Evolutionary conservation across 768 basidiomycete genomes (phyloP).

Genomic region (Hydnomerulius pinastri): DNA sequence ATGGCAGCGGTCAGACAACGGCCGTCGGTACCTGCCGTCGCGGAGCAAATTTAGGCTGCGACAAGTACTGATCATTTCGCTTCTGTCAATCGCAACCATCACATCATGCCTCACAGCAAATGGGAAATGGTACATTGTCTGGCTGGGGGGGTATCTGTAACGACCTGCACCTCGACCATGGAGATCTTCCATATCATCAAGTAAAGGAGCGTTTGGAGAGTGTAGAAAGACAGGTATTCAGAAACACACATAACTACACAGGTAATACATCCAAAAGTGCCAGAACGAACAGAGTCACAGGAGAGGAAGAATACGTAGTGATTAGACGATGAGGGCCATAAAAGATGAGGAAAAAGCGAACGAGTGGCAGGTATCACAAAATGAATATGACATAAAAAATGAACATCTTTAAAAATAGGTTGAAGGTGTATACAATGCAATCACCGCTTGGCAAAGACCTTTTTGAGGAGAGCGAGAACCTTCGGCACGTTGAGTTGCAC

Average conservation of each 20-base stretch:
- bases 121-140: too few species aligned
- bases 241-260: slow-evolving; percentile 40
- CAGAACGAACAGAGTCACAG: slow-evolving; percentile 31
- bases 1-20: neutral
- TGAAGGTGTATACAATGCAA: slow-evolving; percentile 10
- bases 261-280: slow-evolving; percentile 36
- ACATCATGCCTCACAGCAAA: too few species aligned
- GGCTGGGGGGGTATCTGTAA: too few species aligned
- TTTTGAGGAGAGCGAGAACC: slow-evolving; percentile 88
- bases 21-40: too few species aligned
- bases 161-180: too few species aligned
- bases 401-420: slow-evolving; percentile 18
- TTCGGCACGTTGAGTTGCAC: slow-evolving; percentile 97
- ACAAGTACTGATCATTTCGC: too few species aligned
- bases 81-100: too few species aligned
- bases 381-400: slow-evolving; percentile 35
- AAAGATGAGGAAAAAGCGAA: slow-evolving; percentile 13
- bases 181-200: slow-evolving; percentile 11
- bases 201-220: slow-evolving; percentile 11
- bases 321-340: slow-evolving; percentile 13
- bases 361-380: slow-evolving; percentile 33
- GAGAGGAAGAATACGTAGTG: slow-evolving; percentile 17
- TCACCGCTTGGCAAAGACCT: slow-evolving; percentile 90
- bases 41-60: too few species aligned
- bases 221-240: slow-evolving; percentile 37